These are phyloP conservation scores for Nadsonia starkeyi-henricii DNA, from an alignment of 1,139 yeast genomes.

Conservation along the genomic window DNA sequence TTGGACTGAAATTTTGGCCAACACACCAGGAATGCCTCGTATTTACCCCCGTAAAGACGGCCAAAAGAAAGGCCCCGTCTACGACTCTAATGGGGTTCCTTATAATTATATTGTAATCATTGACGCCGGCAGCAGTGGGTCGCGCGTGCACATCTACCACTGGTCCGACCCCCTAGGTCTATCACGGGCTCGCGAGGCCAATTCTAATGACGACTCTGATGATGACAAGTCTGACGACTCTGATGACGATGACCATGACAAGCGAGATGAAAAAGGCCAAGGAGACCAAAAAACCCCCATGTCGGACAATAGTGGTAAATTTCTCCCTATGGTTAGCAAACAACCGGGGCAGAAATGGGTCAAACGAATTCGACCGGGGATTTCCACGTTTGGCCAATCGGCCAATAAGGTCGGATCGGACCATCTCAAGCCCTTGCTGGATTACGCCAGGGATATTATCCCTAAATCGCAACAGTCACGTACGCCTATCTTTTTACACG, in stretches of 20 bases:
- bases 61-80: conserved; percentile 8
- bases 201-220: conserved; percentile 10
- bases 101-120: conserved; percentile 58
- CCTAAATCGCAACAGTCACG: conserved; percentile 54
- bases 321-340: conserved; percentile 26
- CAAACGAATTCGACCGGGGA: conserved; percentile 53
- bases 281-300: no score
- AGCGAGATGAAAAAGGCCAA: conserved; percentile 8
- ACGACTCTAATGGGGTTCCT: conserved; percentile 29
- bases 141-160: conserved; percentile 58
- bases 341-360: conserved; percentile 39
- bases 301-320: no score
- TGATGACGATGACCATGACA: conserved; percentile 12
- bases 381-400: conserved; percentile 36
- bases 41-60: neutral
- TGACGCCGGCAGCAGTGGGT: conserved; percentile 77
- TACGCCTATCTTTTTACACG: conserved; percentile 65
- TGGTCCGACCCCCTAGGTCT: conserved; percentile 35
- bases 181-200: no score
- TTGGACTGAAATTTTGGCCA: no score
- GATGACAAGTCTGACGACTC: conserved; percentile 16
- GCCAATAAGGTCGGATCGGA: conserved; percentile 44
- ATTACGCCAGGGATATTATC: conserved; percentile 40
- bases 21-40: no score
- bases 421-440: conserved; percentile 41